Percentiles rank a stretch among this genome's conserved stretches.
phyloP scores from a whole-genome alignment of 1,284 basidiomycete genomes.

The Microbotryomycetes sp. region DNA sequence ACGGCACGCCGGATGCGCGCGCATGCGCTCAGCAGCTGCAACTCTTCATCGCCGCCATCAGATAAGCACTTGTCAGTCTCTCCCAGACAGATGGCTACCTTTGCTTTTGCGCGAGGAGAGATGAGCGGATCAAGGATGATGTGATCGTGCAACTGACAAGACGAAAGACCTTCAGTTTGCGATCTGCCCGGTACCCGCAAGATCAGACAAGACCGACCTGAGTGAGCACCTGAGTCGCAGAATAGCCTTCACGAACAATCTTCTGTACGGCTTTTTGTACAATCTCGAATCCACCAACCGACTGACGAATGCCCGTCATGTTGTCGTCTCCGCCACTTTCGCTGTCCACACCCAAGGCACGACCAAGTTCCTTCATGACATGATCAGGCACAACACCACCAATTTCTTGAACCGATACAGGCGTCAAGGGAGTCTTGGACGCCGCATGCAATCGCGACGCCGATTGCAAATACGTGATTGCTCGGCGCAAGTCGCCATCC shows the following conservation, averaged over 20 bases:
- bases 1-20: constrained; percentile 50
- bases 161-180: constrained; percentile 13
- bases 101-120: constrained; percentile 70
- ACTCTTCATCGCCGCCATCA: constrained; percentile 96
- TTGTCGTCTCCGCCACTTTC: constrained; percentile 41
- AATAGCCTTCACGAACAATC: constrained; percentile 82
- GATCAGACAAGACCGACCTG: constrained; percentile 54
- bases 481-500: constrained; percentile 86
- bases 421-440: constrained; percentile 59
- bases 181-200: background rate
- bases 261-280: constrained; percentile 66
- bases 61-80: constrained; percentile 94
- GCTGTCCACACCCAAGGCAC: constrained; percentile 65
- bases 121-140: constrained; percentile 74
- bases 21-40: constrained; percentile 85
- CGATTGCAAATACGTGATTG: constrained; percentile 98
- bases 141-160: constrained; percentile 74
- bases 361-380: constrained; percentile 63
- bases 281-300: constrained; percentile 53
- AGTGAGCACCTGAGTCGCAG: constrained; percentile 77
- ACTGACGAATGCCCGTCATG: constrained; percentile 42
- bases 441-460: constrained; percentile 75
- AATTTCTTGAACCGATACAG: constrained; percentile 78
- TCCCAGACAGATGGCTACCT: constrained; percentile 75
- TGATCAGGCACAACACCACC: constrained; percentile 83